Percentiles rank a stretch among this genome's conserved stretches.
phyloP scores from a whole-genome alignment of 73 alveolate genomes.

The Paramecium primaurelia region DNA sequence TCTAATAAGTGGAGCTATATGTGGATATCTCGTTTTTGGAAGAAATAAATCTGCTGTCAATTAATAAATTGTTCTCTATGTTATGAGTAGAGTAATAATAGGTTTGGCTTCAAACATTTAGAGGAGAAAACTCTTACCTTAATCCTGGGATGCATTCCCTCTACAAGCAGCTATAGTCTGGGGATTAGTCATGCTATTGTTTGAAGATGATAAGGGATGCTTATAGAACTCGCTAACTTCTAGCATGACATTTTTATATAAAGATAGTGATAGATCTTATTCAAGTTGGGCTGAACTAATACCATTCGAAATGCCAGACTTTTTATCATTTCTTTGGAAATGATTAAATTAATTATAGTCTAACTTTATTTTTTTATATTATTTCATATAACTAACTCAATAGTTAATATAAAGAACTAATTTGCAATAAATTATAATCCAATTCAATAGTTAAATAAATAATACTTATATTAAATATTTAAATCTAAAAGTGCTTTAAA shows the following conservation, averaged over 20 bases:
- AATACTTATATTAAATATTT: neutral
- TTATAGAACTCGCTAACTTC: slow-evolving; percentile 71
- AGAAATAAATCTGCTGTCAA: slow-evolving; percentile 73
- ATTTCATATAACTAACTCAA: neutral
- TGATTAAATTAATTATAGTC: slow-evolving; percentile 4
- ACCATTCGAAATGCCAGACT: slow-evolving; percentile 62
- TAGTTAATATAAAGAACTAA: neutral
- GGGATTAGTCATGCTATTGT: slow-evolving; percentile 80
- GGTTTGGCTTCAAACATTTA: slow-evolving; percentile 65
- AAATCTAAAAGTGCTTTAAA: too few species aligned
- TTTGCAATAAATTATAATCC: neutral
- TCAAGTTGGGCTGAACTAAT: slow-evolving; percentile 61
- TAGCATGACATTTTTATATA: slow-evolving; percentile 74
- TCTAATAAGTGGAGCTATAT: slow-evolving; percentile 72
- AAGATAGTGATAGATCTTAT: slow-evolving; percentile 70
- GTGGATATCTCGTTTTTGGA: slow-evolving; percentile 67
- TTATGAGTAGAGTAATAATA: slow-evolving; percentile 67
- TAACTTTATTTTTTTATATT: neutral
- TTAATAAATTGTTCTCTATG: slow-evolving; percentile 72
- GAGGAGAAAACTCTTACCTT: slow-evolving; percentile 52
- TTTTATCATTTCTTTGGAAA: slow-evolving; percentile 32
- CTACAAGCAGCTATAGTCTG: slow-evolving; percentile 67
- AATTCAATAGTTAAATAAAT: neutral
- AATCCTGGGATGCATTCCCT: slow-evolving; percentile 60
- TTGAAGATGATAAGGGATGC: slow-evolving; percentile 70